Conservation (phyloP, 1,284 basidiomycete species). For the Sanghuangporus baumii region DNA sequence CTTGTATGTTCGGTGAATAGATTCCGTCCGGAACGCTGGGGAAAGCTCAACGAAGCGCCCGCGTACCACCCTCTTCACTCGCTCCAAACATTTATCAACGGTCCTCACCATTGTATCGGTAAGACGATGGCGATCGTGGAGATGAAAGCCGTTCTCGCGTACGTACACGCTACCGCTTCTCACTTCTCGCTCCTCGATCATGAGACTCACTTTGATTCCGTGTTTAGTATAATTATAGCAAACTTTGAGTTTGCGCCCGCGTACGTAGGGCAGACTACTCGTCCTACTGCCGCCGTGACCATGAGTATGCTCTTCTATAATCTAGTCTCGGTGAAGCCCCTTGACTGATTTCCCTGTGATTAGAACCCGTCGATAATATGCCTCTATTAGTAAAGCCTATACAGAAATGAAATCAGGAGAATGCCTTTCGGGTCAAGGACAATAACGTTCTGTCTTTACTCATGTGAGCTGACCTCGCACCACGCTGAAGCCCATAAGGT, state of each 20-base stretch:
- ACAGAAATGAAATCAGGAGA: no score
- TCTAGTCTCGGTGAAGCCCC: not conserved
- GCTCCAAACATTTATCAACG: slow-evolving; percentile 16
- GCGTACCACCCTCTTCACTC: slow-evolving; percentile 8
- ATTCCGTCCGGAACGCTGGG: slow-evolving; percentile 19
- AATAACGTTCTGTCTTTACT: no score
- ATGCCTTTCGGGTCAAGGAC: no score
- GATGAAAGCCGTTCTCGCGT: slow-evolving; percentile 45
- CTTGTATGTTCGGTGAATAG: not conserved
- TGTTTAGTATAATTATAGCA: slow-evolving; percentile 29
- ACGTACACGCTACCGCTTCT: slow-evolving; percentile 19
- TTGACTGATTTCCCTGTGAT: not conserved
- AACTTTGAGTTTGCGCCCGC: slow-evolving; percentile 38
- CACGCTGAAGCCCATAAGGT: no score
- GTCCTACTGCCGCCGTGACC: slow-evolving; percentile 36
- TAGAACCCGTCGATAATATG: slow-evolving; percentile 19
- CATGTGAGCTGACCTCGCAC: no score
- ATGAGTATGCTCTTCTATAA: slow-evolving; percentile 30
- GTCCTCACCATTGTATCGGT: slow-evolving; percentile 20
- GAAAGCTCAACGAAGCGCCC: not conserved
- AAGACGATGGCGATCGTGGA: slow-evolving; percentile 46
- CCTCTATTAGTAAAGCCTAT: not conserved
- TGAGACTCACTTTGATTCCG: not conserved
- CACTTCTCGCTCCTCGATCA: not conserved
- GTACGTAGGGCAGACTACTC: slow-evolving; percentile 34